Evolutionary conservation across 257 asterid genomes (phyloP), one percentile per base, ranked within the genome.

Genomic region (Scutellaria barbata): DNA sequence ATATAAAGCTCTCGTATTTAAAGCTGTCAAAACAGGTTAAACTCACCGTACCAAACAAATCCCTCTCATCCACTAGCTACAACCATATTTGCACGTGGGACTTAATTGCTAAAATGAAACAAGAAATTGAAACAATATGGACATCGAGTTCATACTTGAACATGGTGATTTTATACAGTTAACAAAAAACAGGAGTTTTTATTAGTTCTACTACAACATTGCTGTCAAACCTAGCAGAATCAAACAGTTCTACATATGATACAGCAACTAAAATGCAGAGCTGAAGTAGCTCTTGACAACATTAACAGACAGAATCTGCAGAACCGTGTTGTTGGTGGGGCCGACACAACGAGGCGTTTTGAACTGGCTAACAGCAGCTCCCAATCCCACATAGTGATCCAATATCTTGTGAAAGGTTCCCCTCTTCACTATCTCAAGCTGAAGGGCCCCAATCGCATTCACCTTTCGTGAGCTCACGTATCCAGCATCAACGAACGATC

Each of bases 351-450:
- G 63, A 4, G 99, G 99, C 6, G 97, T 90, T 78, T 95, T 95
- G 89, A 92, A 95, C 86, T 95, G 99, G 83, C 99, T 95, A 13
- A 92, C 98, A 3, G 99, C 98, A 8, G 92, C 95, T 1, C 99
- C 99, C 8, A 88, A 53, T 8, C 94, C 97, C 3, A 95, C 98
- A 37, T 79, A 87, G 63, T 95, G 98, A 75, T 95, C 99, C 79
- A 90, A 47, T 9, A 95, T 88, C 95, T 85, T 88, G 45, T 88
- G 94, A 53, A 95, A 95, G 0, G 99, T 92, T 3, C 97, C 98
- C 62, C 73, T 81, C 87, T 63, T 79, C 77, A 95, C 85, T 7
- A 90, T 51, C 45, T 87, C 69, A 6, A 95, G 94, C 80, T 95
- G 98, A n/a, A 95, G 83, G 0, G 92, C 47, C 1, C 96, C 97